Evolutionary conservation across 345 rosid genomes (phyloP), one percentile per base, ranked within the genome.

Genomic region (Brassica juncea): DNA sequence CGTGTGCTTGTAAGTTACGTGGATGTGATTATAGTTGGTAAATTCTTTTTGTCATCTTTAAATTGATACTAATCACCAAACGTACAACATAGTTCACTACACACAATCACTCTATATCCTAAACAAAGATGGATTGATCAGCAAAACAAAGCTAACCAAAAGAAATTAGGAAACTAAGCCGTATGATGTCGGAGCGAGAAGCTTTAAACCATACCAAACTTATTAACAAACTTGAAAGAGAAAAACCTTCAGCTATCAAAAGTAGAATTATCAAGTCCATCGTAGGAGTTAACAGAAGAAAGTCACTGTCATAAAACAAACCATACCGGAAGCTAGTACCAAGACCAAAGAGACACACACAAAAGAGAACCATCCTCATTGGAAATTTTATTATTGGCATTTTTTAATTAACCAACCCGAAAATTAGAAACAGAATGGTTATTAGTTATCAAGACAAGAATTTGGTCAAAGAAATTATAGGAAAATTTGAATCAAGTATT

Each of bases 21-120:
- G n/a, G 65, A 73, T 64, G 32, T 73, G 32, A 8, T 73, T 64
- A 14, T 34, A 16, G 15, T 68, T 39, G 21, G 30, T 77, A 60
- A 69, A 31, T 12, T 44, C 4, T 10, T 47, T 47, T 14, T 1
- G 55, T 4, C 6, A 47, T 47, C 16, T 14, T 47, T 14, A 4
- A 47, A 47, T 47, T 47, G 55, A 47, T 47, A 4, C 14, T 12
- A 44, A 12, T 44, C n/a, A 11, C 52, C 52, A 44, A 44, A 11
- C 4, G n/a, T 44, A 44, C 14, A 44, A 11, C 6, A 14, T 12
- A 47, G 55, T 47, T 47, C 55, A 47, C 5, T 47, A 47, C 2
- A 47, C 55, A 47, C 66, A 68, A 68, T 52, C 57, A 52, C 57
- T 52, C 7, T 15, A 52, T 52, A 52, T 52, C 21, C 57, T 52